Evolutionary conservation across 495 filamentous ascomycete species (phyloP).

Genomic region (Lasiosphaeria hispida): DNA sequence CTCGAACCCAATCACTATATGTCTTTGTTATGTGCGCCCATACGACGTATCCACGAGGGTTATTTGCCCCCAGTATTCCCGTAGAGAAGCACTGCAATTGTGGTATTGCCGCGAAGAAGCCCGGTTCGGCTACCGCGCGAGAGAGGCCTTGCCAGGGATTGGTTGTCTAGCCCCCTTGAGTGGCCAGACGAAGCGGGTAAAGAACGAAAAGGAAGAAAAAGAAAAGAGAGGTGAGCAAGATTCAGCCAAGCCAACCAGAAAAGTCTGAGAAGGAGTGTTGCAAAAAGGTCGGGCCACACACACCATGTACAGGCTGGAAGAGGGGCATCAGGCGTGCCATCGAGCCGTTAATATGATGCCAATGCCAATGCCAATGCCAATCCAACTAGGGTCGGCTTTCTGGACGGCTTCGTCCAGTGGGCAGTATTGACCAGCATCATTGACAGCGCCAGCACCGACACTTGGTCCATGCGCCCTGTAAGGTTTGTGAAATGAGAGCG

Average conservation of each 20-base stretch:
- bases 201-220: conserved; percentile 1
- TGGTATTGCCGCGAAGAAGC: too few species aligned
- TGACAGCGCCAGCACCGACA: conserved; percentile 5
- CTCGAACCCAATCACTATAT: too few species aligned
- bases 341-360: too few species aligned
- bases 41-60: too few species aligned
- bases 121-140: neutral
- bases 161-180: neutral
- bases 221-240: neutral
- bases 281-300: too few species aligned
- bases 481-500: conserved; percentile 11
- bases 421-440: neutral
- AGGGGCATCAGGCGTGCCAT: neutral
- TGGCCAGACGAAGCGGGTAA: neutral
- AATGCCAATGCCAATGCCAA: conserved; percentile 11
- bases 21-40: too few species aligned
- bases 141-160: neutral
- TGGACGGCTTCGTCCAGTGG: conserved; percentile 7
- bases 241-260: neutral
- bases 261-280: too few species aligned
- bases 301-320: neutral
- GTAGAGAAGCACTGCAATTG: too few species aligned
- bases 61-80: too few species aligned
- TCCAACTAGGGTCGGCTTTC: conserved; percentile 5
- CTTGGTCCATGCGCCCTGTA: conserved; percentile 15